These are phyloP conservation scores for Alectoria sarmentosa DNA, from an alignment of 495 filamentous ascomycete genomes.

Conservation along the genomic window DNA sequence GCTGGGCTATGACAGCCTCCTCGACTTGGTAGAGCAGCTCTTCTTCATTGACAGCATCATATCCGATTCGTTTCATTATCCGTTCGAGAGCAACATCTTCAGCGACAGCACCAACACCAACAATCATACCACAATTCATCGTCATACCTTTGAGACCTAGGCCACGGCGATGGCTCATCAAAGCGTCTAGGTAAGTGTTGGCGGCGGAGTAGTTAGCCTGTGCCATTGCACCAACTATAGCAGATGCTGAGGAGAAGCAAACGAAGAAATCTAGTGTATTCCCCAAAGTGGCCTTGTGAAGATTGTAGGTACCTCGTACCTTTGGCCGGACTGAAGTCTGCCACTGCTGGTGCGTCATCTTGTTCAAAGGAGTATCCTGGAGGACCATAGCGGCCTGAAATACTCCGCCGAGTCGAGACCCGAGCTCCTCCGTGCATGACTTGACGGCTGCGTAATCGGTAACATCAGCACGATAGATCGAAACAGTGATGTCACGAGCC, in stretches of 20 bases:
- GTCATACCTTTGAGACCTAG: constrained; percentile 33
- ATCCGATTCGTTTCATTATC: constrained; percentile 24
- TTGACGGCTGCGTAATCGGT: constrained; percentile 25
- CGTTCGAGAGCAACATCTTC: constrained; percentile 22
- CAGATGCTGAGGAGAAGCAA: constrained; percentile 31
- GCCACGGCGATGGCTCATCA: constrained; percentile 37
- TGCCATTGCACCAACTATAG: constrained; percentile 31
- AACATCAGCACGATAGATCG: constrained; percentile 36
- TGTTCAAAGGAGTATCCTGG: constrained; percentile 49
- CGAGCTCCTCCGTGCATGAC: constrained; percentile 31
- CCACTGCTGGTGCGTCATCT: constrained; percentile 48
- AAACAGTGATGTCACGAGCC: constrained; percentile 23
- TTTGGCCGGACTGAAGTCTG: constrained; percentile 47
- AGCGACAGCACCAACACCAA: constrained; percentile 38
- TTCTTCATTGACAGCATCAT: constrained; percentile 27
- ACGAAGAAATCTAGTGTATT: constrained; percentile 39
- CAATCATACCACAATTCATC: constrained; percentile 39
- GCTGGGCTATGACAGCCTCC: constrained; percentile 23
- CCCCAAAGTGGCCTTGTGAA: constrained; percentile 29
- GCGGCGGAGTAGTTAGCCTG: constrained; percentile 44
- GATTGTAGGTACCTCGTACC: constrained; percentile 42
- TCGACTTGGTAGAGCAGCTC: constrained; percentile 31
- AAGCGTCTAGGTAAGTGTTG: constrained; percentile 40
- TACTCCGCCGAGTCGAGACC: constrained; percentile 44
- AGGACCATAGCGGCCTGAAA: constrained; percentile 42